These are phyloP conservation scores for Stagonosporopsis chrysanthemi DNA, from an alignment of 2,329 filamentous ascomycete genomes.

Conservation along the genomic window DNA sequence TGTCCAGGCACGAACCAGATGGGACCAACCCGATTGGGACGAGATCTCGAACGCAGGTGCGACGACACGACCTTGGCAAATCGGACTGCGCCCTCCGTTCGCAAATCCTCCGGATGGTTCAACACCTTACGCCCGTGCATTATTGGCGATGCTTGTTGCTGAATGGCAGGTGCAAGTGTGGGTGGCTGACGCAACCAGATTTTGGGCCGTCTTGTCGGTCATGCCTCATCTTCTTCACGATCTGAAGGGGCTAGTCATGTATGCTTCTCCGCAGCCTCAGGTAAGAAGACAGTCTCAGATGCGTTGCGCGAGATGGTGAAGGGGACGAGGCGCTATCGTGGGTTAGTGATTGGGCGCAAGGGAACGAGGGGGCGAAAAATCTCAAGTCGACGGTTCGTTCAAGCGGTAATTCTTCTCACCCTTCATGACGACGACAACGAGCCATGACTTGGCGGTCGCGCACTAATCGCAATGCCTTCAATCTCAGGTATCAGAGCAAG, in stretches of 20 bases:
- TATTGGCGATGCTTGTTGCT: constrained; percentile 26
- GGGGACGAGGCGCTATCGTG: constrained; percentile 1
- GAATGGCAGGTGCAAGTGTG: constrained; percentile 24
- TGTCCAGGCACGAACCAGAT: constrained; percentile 22
- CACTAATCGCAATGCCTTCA: constrained; percentile 3
- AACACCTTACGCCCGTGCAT: constrained; percentile 10
- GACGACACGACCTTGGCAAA: constrained; percentile 30
- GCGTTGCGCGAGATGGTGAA: constrained; percentile 10
- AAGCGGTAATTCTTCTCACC: neutral
- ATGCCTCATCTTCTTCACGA: constrained; percentile 11
- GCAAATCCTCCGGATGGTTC: constrained; percentile 26
- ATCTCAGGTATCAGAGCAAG: neutral
- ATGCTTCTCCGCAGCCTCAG: constrained; percentile 14
- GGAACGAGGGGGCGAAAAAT: neutral
- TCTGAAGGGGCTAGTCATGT: constrained; percentile 20
- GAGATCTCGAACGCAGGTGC: constrained; percentile 40
- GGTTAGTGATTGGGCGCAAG: constrained; percentile 1
- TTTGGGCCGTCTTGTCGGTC: constrained; percentile 27
- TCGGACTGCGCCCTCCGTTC: constrained; percentile 14
- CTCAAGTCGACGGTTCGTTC: neutral
- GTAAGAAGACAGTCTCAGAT: constrained; percentile 15
- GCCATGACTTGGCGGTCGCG: constrained; percentile 2
- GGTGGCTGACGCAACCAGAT: constrained; percentile 29
- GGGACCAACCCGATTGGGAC: constrained; percentile 27
- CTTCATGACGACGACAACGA: neutral